Evolutionary conservation across 441 rosid genomes (phyloP), one percentile per base, ranked within the genome.

Genomic region (Gossypium gossypioides): DNA sequence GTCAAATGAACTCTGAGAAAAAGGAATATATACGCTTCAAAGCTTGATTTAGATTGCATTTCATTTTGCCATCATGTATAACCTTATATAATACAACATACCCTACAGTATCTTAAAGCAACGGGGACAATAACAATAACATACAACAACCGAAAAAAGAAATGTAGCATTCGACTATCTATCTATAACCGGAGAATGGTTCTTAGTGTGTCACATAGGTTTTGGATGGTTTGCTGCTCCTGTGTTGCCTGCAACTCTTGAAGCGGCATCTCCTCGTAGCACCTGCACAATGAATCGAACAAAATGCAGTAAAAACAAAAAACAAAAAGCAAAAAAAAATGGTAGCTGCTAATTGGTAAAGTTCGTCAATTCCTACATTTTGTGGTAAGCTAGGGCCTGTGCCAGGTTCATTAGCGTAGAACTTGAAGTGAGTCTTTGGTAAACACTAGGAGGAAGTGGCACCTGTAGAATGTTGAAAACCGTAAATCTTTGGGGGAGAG

Each of bases 231-330:
- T 79, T 91, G 98, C 71, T 91, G 91, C 76, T 94, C 95, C 77
- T 93, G 96, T 4, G 86, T 84, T 19, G 92, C 96, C 74, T 96
- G 97, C 84, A 91, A 69, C 74, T 96, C 98, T 81, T 96, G 98
- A 18, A 96, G 91, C 6, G 98, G 99, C 98, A 93, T 93, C 80
- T 96, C 99, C 65, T 96, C 97, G 12, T 91, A 89, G 76, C 96
- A 93, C 89, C 99, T 95, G 88, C 79, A 32, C 37, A 65, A 69
- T 48, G 34, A 66, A 72, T 2, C 56, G 24, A 46, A 57, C n/a
- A 50, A 29, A 21, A 52, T 56, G 7, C 3, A 18, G 71, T 24
- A 7, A 24, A 48, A 32, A 16, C 4, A n/a, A 4, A n/a, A 15
- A 3, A 4, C 24, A 2, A 1, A 0, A 0, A 4, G n/a, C n/a